Base-by-base conservation (phyloP, 1,139 yeast species). In the Debaryomyces coudertii region DNA sequence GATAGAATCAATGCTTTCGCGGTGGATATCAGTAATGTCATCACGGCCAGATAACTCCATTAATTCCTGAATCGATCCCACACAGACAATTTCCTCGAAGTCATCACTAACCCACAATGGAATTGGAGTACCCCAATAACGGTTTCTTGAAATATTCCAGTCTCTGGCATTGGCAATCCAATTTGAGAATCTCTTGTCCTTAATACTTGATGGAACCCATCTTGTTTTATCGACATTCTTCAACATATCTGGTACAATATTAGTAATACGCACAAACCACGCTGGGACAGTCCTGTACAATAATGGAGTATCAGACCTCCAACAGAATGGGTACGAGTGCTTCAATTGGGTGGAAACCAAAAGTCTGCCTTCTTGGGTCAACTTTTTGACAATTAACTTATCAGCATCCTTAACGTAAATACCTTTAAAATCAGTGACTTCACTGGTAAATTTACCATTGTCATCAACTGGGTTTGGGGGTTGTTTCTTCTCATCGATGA, bases 71-170 rank as follows among this genome's bases (percentile, higher is more conserved):
- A 93, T 79, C 39, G 97, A 90, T 38, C 97, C 96, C 57, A 95
- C 74, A 77, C 98, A 93, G 35, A 93, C 93, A 54, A 93, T 73
- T 74, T 93, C 99, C 69, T 88, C 87, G 57, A 77, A 83, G 67
- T 93, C 99, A 14, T 92, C 98, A 57, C 93, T 84, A 42, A 83
- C 97, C 99, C 99, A 93, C 61, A 93, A 73, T 51, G 99, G 99
- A 58, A 93, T 85, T 51, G 99, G 99, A 36, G 98, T 93, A 76
- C 99, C 99, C 99, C 99, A 93, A 72, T 93, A 93, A 71, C 99
- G 83, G 76, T 93, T 93, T 80, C 99, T 87, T 16, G 97, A 90
- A 54, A 93, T 81, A 66, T 93, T 93, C 99, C 99, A 93, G 71
- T 93, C 99, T 69, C 99, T 87, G 43, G 99, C 99, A 61, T 92